Percentiles rank a stretch among this genome's conserved stretches.
Conservation (phyloP, 495 filamentous ascomycete genomes). For the Podospora pseudopauciseta region DNA sequence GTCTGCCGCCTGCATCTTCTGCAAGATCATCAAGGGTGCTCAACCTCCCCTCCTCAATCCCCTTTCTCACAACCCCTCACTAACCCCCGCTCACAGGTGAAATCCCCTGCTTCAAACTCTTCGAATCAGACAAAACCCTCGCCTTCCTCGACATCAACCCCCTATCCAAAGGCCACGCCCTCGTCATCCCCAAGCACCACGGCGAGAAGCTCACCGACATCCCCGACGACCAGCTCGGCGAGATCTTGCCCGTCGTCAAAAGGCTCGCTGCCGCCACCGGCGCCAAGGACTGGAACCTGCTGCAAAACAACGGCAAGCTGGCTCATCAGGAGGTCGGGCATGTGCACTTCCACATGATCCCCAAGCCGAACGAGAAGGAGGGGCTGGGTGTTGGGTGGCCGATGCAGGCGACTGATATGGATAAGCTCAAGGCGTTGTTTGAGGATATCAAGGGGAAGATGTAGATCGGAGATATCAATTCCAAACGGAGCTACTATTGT, state of each 20-base stretch:
- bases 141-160: slow-evolving; percentile 97
- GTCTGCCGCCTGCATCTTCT: slow-evolving; percentile 79
- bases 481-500: too few relatives aligned
- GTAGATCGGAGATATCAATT: slow-evolving; percentile 41
- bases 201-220: slow-evolving; percentile 90
- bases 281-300: slow-evolving; percentile 79
- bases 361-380: slow-evolving; percentile 84
- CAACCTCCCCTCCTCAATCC: slow-evolving; percentile 18
- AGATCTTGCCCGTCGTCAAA: slow-evolving; percentile 88
- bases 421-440: slow-evolving; percentile 69
- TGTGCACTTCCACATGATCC: slow-evolving; percentile 97
- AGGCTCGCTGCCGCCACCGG: slow-evolving; percentile 75
- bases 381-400: slow-evolving; percentile 83
- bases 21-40: slow-evolving; percentile 91
- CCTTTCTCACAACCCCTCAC: slow-evolving; percentile 12
- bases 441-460: slow-evolving; percentile 89
- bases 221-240: slow-evolving; percentile 79
- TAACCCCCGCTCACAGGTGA: slow-evolving; percentile 57
- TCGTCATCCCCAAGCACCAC: slow-evolving; percentile 95
- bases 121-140: slow-evolving; percentile 86
- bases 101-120: slow-evolving; percentile 92
- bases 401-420: slow-evolving; percentile 71
- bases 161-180: slow-evolving; percentile 77
- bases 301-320: slow-evolving; percentile 92
- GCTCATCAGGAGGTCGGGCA: slow-evolving; percentile 96